Evolutionary conservation across 129 eudicot species (phyloP).

Genomic region (Silybum marianum): DNA sequence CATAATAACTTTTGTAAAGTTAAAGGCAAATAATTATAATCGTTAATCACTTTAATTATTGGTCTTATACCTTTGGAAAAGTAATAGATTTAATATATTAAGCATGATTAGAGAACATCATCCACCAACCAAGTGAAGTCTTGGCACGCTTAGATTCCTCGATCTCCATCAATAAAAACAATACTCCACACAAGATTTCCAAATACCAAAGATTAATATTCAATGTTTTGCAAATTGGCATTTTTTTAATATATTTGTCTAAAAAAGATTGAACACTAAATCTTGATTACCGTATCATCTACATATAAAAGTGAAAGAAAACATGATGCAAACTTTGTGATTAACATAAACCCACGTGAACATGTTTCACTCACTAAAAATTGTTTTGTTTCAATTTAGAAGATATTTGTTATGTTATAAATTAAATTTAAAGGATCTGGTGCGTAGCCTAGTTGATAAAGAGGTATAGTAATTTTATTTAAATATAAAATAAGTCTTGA

Average conservation of each 20-base stretch:
- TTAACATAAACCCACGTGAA: background rate
- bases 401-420: no score
- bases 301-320: no score
- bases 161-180: background rate
- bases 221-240: background rate
- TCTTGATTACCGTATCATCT: background rate
- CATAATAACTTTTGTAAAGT: background rate
- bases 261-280: no score
- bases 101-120: background rate
- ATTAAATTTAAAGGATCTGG: no score
- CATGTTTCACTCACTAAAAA: background rate
- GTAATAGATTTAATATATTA: no score
- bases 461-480: no score
- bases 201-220: background rate
- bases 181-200: background rate
- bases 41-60: background rate
- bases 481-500: no score
- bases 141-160: background rate
- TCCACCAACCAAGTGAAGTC: background rate
- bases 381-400: no score
- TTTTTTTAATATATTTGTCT: background rate
- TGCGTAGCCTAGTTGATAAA: no score
- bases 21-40: no score
- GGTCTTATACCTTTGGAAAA: no score
- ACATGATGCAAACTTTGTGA: no score